A percentile compares a stretch with the other conserved stretches of the same genome.
These are phyloP conservation scores for Sclerotiophoma versabilis DNA, from an alignment of 2,329 filamentous ascomycete genomes.

Conservation along the genomic window DNA sequence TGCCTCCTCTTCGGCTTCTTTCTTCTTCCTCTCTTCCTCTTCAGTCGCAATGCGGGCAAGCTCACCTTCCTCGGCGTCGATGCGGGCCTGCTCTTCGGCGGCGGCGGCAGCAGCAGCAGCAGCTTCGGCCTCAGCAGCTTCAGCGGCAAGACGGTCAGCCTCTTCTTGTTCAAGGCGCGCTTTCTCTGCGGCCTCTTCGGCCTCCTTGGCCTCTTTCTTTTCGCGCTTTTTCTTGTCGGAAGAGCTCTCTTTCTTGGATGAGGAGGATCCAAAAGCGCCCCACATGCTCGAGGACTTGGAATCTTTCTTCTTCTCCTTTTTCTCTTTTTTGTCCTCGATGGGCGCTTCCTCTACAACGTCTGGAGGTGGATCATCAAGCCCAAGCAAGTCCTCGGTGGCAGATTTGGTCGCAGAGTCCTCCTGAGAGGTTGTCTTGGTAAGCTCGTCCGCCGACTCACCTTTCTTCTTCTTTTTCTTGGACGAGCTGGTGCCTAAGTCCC, in stretches of 20 bases:
- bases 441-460: constrained; percentile 36
- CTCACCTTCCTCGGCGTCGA: constrained; percentile 17
- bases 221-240: constrained; percentile 43
- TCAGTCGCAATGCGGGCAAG: constrained; percentile 34
- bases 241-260: constrained; percentile 42
- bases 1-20: constrained; percentile 30
- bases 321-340: constrained; percentile 35
- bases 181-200: constrained; percentile 36
- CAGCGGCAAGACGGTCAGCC: constrained; percentile 46
- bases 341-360: constrained; percentile 20
- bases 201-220: constrained; percentile 46
- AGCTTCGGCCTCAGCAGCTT: constrained; percentile 40
- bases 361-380: constrained; percentile 39
- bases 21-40: constrained; percentile 36
- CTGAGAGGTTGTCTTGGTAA: constrained; percentile 39
- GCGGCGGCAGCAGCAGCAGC: constrained; percentile 28
- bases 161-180: constrained; percentile 49
- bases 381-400: constrained; percentile 46
- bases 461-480: constrained; percentile 49
- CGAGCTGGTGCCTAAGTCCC: constrained; percentile 29
- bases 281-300: constrained; percentile 34
- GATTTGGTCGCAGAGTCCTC: constrained; percentile 41
- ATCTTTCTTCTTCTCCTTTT: constrained; percentile 38
- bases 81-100: constrained; percentile 27
- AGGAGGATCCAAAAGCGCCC: constrained; percentile 24